Evolutionary conservation across 2,329 filamentous ascomycete genomes (phyloP).

Genomic region (Piedraia hortae): DNA sequence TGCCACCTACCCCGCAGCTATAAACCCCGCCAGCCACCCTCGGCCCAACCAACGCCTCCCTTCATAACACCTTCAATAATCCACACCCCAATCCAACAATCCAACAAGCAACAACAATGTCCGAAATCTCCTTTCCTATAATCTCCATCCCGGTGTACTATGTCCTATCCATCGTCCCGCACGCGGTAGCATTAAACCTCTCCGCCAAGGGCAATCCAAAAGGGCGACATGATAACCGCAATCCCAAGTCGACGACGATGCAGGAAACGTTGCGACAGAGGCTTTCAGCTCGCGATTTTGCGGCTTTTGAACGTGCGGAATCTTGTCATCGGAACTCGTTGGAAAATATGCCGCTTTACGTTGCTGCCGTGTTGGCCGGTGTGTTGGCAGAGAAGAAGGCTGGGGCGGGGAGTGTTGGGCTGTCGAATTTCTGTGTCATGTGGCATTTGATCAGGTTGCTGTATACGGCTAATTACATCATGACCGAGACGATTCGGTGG

Average conservation of each 20-base stretch:
- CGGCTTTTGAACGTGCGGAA: constrained; percentile 18
- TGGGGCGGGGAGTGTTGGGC: constrained; percentile 7
- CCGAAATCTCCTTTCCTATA: constrained; percentile 11
- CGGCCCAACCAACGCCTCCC: constrained; percentile 4
- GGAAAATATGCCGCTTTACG: constrained; percentile 21
- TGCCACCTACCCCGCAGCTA: constrained; percentile 5
- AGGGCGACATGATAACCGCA: constrained; percentile 18
- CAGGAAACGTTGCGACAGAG: constrained; percentile 14
- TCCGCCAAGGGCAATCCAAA: constrained; percentile 13
- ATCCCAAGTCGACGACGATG: constrained; percentile 14
- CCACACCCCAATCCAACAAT: too few relatives aligned
- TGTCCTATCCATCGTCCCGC: constrained; percentile 16
- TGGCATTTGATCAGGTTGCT: constrained; percentile 14
- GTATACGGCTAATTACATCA: constrained; percentile 15
- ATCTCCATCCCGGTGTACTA: constrained; percentile 20
- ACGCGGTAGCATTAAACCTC: constrained; percentile 14
- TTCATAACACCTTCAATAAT: constrained; percentile 21
- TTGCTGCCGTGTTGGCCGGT: constrained; percentile 17
- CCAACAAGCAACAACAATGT: constrained; percentile 2
- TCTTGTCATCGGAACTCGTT: constrained; percentile 20
- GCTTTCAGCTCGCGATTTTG: constrained; percentile 14
- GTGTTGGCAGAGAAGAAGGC: constrained; percentile 14
- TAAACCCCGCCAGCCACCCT: constrained; percentile 5
- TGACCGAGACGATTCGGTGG: constrained; percentile 5
- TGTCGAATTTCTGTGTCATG: constrained; percentile 13